phyloP scores from a whole-genome alignment of 495 filamentous ascomycete genomes.

The Thermochaetoides thermophila region DNA sequence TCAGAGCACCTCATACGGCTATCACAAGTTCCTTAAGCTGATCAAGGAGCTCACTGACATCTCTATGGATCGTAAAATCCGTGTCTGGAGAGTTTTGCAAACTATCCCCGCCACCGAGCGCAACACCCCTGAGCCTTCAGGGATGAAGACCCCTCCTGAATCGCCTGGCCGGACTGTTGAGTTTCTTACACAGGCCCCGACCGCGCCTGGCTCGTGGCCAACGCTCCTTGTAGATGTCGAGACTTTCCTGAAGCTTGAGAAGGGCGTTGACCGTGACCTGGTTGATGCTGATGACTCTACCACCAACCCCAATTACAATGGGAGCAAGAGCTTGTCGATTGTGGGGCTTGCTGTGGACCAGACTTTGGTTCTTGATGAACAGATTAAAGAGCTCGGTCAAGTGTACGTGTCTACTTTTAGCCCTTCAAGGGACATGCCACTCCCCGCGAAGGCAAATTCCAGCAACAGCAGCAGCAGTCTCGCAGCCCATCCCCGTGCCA shows the following conservation, averaged over 20 bases:
- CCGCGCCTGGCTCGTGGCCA: conserved; percentile 38
- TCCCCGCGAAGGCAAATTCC: too few species aligned
- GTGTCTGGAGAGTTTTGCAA: conserved; percentile 58
- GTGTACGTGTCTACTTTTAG: conserved; percentile 40
- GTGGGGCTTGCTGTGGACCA: conserved; percentile 53
- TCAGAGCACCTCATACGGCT: conserved; percentile 50
- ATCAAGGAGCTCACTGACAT: conserved; percentile 53
- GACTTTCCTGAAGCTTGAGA: conserved; percentile 52
- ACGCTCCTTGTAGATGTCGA: conserved; percentile 59
- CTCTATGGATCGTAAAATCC: conserved; percentile 54
- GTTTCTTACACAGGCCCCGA: conserved; percentile 13
- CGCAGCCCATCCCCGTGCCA: conserved; percentile 13
- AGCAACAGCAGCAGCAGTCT: conserved; percentile 19
- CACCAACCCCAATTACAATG: conserved; percentile 63
- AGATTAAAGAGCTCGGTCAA: conserved; percentile 46
- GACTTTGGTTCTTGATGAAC: conserved; percentile 66
- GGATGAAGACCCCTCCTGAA: conserved; percentile 21
- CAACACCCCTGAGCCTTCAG: conserved; percentile 9
- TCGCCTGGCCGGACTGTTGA: conserved; percentile 11
- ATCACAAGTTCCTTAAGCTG: conserved; percentile 57
- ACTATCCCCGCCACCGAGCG: conserved; percentile 22
- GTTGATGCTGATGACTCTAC: conserved; percentile 59
- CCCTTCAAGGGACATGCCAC: conserved; percentile 21
- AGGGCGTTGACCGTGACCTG: conserved; percentile 52
- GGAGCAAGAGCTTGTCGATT: conserved; percentile 43